Conservation (phyloP, 495 filamentous ascomycete species). For the Lasiosphaeria miniovina region DNA sequence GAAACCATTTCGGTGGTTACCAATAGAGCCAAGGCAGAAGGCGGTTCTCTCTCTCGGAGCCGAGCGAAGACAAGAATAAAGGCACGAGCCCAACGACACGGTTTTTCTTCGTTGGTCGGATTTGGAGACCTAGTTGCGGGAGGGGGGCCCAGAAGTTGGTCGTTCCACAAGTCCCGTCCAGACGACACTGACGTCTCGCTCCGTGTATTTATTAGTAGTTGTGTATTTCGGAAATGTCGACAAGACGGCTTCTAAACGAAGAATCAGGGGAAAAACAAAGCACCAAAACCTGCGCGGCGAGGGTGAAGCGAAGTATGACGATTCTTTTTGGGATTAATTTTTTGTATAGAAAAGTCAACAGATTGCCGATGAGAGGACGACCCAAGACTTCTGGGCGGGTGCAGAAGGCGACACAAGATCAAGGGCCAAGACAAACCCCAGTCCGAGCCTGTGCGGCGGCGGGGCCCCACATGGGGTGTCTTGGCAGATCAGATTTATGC, state of each 20-base stretch:
- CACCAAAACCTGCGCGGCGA: no score
- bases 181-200: conserved; percentile 2
- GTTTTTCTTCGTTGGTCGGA: not conserved
- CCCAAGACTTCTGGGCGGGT: no score
- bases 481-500: not conserved
- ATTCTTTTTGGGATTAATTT: no score
- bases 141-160: no score
- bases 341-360: no score
- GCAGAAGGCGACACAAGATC: not conserved
- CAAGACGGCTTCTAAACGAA: no score
- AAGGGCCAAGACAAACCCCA: not conserved
- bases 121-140: not conserved
- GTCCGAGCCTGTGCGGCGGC: not conserved
- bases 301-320: no score
- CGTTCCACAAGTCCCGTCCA: not conserved
- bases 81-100: not conserved
- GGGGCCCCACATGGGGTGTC: not conserved
- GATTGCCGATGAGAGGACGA: no score
- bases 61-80: not conserved
- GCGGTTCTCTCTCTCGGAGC: not conserved
- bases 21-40: not conserved
- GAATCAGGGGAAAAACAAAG: no score
- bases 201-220: not conserved
- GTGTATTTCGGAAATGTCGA: no score
- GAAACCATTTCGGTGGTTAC: conserved; percentile 7